These are phyloP conservation scores for Loxodes magnus DNA, from an alignment of 73 alveolate genomes.

Conservation along the genomic window DNA sequence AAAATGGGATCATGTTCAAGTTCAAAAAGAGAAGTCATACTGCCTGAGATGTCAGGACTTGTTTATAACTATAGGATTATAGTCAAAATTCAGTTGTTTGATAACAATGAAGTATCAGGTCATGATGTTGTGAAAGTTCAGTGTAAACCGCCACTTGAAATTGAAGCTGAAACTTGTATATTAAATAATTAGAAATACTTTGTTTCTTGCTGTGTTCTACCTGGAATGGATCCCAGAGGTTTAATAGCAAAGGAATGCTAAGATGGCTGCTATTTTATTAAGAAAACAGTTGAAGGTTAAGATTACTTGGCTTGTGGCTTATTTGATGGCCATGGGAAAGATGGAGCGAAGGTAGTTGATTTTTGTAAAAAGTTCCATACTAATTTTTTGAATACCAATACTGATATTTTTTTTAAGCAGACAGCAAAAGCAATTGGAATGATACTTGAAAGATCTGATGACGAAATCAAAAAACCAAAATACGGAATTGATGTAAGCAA, in stretches of 20 bases:
- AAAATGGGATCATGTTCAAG: too few relatives aligned
- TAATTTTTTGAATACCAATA: not conserved
- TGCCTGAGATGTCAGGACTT: too few relatives aligned
- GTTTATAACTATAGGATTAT: too few relatives aligned
- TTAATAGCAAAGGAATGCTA: slow-evolving; percentile 7
- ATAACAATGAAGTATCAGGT: too few relatives aligned
- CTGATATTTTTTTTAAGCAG: not conserved
- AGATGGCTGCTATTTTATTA: not conserved
- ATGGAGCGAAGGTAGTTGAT: slow-evolving; percentile 4
- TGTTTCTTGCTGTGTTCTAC: not conserved
- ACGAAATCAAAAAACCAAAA: not conserved
- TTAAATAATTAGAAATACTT: too few relatives aligned
- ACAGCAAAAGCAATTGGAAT: not conserved
- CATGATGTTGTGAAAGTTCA: too few relatives aligned
- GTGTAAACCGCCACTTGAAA: too few relatives aligned
- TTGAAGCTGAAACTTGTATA: too few relatives aligned
- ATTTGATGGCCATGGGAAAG: slow-evolving; percentile 17
- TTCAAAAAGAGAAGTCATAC: too few relatives aligned
- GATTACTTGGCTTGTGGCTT: not conserved
- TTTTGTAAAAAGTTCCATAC: not conserved
- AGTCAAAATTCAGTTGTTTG: too few relatives aligned
- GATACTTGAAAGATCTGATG: slow-evolving; percentile 3
- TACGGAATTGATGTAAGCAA: not conserved
- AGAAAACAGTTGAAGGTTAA: too few relatives aligned
- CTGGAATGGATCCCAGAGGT: slow-evolving; percentile 9